phyloP scores from a whole-genome alignment of 305 asterid species.

The Lippia alba region DNA sequence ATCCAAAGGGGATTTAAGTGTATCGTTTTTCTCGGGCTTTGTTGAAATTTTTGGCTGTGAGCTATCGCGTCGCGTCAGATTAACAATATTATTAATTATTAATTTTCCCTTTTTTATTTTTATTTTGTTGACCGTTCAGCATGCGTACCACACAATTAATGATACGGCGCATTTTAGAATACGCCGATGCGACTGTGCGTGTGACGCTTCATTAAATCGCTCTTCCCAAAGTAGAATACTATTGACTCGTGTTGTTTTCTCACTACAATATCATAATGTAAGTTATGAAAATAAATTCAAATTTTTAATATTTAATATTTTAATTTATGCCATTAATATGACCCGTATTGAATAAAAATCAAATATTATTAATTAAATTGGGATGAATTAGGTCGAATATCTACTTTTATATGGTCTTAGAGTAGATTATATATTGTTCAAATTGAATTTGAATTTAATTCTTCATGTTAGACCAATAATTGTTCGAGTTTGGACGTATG shows the following conservation, averaged over 20 bases:
- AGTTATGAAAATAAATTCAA: too few relatives aligned
- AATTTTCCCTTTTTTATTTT: too few relatives aligned
- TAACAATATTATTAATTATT: neutral
- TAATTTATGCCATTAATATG: too few relatives aligned
- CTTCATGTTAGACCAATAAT: too few relatives aligned
- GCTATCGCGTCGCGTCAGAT: slow-evolving; percentile 34
- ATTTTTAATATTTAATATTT: too few relatives aligned
- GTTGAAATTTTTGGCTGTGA: neutral
- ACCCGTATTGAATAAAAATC: too few relatives aligned
- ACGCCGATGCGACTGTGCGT: neutral
- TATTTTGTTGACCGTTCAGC: slow-evolving; percentile 33
- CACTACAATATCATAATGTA: neutral
- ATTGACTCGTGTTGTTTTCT: neutral
- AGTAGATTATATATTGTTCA: too few relatives aligned
- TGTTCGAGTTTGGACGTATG: too few relatives aligned
- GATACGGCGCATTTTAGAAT: slow-evolving; percentile 38
- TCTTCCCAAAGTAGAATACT: slow-evolving; percentile 6
- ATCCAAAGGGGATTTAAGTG: slow-evolving; percentile 5
- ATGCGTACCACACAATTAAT: slow-evolving; percentile 37
- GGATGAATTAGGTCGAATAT: too few relatives aligned
- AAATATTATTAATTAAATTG: too few relatives aligned
- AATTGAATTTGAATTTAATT: too few relatives aligned
- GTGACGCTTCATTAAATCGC: slow-evolving; percentile 13
- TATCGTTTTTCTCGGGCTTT: slow-evolving; percentile 16
- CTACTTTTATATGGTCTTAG: too few relatives aligned